Base-by-base conservation (phyloP, 345 rosid genomes). In the Populus nigra region DNA sequence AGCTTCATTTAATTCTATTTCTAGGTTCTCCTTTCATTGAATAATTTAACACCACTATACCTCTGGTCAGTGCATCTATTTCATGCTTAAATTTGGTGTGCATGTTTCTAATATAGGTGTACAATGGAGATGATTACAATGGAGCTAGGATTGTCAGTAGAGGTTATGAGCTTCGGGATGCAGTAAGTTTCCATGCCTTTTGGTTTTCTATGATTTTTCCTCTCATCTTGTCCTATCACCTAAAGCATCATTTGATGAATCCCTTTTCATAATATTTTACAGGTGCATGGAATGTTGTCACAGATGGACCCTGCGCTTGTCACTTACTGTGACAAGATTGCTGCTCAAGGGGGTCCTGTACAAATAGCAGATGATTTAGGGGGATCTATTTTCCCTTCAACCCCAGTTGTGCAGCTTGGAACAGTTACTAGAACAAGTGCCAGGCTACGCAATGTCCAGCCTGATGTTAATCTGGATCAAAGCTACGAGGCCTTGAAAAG, bases 251-350 rank as follows among this genome's bases (percentile, higher is more conserved):
- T 25, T n/a, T n/a, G 16, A 23, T 38, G 41, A 73, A 15, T 13
- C 20, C 41, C 38, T 49, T 29, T 25, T 17, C 29, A 50, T 39
- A 61, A 55, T 35, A 29, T 77, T 33, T 75, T 80, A 71, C 86
- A 96, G 99, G 99, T 96, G 77, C 91, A 92, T 73, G 97, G 97
- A 82, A 94, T 96, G 99, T 81, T 96, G 76, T 88, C 99, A n/a
- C 97, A 96, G 86, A 94, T 96, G 97, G 99, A 96, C 77, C 96
- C 98, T 82, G 92, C 98, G 57, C 90, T 96, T 53, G 85, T 92
- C 35, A 84, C 90, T 27, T 89, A 72, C 81, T 94, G 98, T 79
- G 98, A 96, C 73, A 94, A 94, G 88, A 94, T 96, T 65, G 91
- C 90, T 27, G 88, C 83, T 69, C 89, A 92, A 87, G 99, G 98